These are phyloP conservation scores for Neopestalotiopsis clavispora DNA, from an alignment of 2,329 filamentous ascomycete species.

Conservation along the genomic window DNA sequence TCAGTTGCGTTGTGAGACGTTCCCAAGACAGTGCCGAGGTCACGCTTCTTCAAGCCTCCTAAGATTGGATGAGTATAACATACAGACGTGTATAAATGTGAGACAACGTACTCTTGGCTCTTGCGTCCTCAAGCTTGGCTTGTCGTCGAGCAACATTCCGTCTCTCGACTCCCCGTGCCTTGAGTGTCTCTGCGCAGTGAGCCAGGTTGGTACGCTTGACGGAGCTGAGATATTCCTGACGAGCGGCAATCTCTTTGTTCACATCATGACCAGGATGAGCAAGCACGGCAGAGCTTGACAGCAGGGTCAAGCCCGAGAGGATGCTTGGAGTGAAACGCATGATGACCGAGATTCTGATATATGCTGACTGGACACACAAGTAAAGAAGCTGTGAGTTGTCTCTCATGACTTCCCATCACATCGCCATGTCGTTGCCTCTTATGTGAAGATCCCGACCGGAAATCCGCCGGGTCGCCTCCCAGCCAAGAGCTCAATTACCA, in stretches of 20 bases:
- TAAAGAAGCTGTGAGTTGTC: not conserved
- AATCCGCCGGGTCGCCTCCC: conserved; percentile 1
- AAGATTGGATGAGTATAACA: not conserved
- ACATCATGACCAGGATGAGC: conserved; percentile 58
- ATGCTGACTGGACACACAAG: not conserved
- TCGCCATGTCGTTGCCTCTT: not conserved
- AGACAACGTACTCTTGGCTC: conserved; percentile 9
- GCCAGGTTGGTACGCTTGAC: conserved; percentile 46
- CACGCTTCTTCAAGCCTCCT: conserved; percentile 31
- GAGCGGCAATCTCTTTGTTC: conserved; percentile 52
- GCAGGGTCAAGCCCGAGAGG: conserved; percentile 23
- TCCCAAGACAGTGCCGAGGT: conserved; percentile 32
- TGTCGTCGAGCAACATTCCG: conserved; percentile 50
- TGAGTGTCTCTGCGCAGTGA: conserved; percentile 52
- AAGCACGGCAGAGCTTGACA: conserved; percentile 20
- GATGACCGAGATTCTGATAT: conserved; percentile 12
- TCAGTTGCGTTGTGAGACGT: conserved; percentile 35
- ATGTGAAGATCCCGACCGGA: not conserved
- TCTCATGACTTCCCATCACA: not conserved
- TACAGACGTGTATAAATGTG: not conserved
- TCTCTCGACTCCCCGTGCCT: conserved; percentile 49
- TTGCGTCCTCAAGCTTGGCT: conserved; percentile 38
- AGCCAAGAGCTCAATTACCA: not conserved
- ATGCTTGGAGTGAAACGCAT: conserved; percentile 31
- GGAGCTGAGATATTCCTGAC: conserved; percentile 48